phyloP scores from a whole-genome alignment of 2,329 filamentous ascomycete species.

The Phaeosphaeriaceae sp. region DNA sequence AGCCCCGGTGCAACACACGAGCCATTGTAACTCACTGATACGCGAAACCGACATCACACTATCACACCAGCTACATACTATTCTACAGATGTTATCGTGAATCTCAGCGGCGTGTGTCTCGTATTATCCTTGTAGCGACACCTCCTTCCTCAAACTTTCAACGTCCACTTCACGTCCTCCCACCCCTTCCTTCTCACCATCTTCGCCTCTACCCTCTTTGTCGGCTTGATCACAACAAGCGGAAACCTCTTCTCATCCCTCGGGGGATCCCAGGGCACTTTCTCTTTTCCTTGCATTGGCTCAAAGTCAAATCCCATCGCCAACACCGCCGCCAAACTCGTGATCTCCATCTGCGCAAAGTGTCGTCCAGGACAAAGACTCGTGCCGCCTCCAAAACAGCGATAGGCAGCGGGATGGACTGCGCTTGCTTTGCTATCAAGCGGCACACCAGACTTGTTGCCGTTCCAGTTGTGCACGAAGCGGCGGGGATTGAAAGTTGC shows the following conservation, averaged over 20 bases:
- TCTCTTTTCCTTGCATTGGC: slow-evolving; percentile 16
- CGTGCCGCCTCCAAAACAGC: slow-evolving; percentile 42
- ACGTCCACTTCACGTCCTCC: slow-evolving; percentile 8
- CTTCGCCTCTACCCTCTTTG: slow-evolving; percentile 18
- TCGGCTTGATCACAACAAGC: slow-evolving; percentile 28
- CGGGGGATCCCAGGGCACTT: slow-evolving; percentile 20
- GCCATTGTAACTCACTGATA: too few relatives aligned
- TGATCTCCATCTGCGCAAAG: slow-evolving; percentile 44
- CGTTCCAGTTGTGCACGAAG: slow-evolving; percentile 42
- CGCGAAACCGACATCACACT: too few relatives aligned
- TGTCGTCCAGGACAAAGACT: slow-evolving; percentile 46
- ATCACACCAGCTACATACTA: too few relatives aligned
- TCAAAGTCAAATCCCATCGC: slow-evolving; percentile 40
- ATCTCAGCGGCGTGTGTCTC: background rate
- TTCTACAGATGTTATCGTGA: background rate
- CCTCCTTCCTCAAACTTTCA: background rate
- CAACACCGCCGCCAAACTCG: slow-evolving; percentile 36
- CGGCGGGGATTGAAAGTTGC: slow-evolving; percentile 52
- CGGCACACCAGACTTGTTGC: slow-evolving; percentile 22
- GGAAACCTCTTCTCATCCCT: slow-evolving; percentile 26
- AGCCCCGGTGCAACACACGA: too few relatives aligned
- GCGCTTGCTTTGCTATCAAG: slow-evolving; percentile 22
- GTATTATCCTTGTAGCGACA: too few relatives aligned
- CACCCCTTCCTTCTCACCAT: slow-evolving; percentile 20
- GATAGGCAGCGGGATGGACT: slow-evolving; percentile 37